Percentiles rank a stretch among this genome's conserved stretches.
phyloP scores from a whole-genome alignment of 2,329 filamentous ascomycete species.

The Xylaria sp. region DNA sequence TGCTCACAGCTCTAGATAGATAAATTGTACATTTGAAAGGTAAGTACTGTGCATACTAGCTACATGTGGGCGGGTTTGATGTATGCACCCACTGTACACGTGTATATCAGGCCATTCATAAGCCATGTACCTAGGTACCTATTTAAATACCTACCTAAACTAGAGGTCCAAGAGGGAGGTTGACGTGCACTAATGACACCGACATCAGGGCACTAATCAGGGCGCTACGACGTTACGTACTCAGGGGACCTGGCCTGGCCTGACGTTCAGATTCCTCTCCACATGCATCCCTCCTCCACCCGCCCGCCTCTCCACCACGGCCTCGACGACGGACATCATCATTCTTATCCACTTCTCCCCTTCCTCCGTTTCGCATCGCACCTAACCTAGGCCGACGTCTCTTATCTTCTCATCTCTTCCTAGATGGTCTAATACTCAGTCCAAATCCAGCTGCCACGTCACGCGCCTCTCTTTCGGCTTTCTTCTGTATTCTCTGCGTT shows the following conservation, averaged over 20 bases:
- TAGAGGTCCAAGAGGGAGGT: neutral
- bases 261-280: constrained; percentile 1
- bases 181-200: constrained; percentile 4
- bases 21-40: neutral
- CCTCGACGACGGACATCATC: constrained; percentile 31
- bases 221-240: neutral
- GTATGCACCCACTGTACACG: neutral
- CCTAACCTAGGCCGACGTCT: constrained; percentile 21
- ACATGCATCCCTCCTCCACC: constrained; percentile 8
- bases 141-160: neutral
- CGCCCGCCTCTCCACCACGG: constrained; percentile 23
- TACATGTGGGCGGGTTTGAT: neutral
- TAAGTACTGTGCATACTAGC: constrained; percentile 5
- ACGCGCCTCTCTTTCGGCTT: neutral
- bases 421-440: constrained; percentile 7
- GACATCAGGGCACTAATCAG: constrained; percentile 7
- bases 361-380: constrained; percentile 32
- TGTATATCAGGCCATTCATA: constrained; percentile 5
- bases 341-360: constrained; percentile 34
- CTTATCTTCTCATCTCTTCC: constrained; percentile 9
- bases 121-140: neutral
- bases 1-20: no score
- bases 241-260: neutral
- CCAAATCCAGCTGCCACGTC: constrained; percentile 1
- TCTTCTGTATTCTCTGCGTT: constrained; percentile 12